phyloP scores from a whole-genome alignment of 257 asterid genomes.

The Eucommia ulmoides region DNA sequence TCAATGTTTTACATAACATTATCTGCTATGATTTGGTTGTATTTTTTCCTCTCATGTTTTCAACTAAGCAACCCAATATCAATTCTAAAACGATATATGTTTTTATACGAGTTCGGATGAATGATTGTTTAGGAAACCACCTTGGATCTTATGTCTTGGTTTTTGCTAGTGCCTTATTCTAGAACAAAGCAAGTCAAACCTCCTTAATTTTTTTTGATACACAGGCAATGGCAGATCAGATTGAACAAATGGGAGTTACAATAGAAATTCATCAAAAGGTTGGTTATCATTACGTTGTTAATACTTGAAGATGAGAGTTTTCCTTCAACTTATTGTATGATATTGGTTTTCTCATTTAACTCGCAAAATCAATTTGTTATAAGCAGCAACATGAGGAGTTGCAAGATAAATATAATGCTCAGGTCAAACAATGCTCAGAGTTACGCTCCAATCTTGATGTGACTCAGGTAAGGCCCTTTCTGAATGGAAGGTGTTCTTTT shows the following conservation, averaged over 20 bases:
- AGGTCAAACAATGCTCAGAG: conserved; percentile 47
- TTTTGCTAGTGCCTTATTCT: too few species aligned
- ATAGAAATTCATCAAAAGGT: conserved; percentile 71
- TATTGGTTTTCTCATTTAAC: conserved; percentile 1
- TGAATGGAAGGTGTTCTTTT: not conserved
- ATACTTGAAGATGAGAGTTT: too few species aligned
- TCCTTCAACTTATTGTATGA: not conserved
- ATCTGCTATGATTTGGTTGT: too few species aligned
- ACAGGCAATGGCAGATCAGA: conserved; percentile 87
- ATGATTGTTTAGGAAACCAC: too few species aligned
- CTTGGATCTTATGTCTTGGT: too few species aligned
- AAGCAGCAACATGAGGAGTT: conserved; percentile 53
- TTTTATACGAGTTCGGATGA: too few species aligned
- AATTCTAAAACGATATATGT: too few species aligned
- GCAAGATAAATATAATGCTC: conserved; percentile 40
- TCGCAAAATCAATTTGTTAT: conserved; percentile 1
- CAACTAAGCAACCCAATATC: too few species aligned
- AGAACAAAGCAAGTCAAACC: too few species aligned
- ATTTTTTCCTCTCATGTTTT: too few species aligned
- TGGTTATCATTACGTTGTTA: conserved; percentile 3
- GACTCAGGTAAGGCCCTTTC: conserved; percentile 33
- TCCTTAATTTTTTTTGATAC: conserved; percentile 5
- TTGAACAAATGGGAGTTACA: conserved; percentile 65
- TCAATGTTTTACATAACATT: not conserved
- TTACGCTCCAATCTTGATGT: conserved; percentile 51